Base-by-base conservation (phyloP, 768 basidiomycete species). In the Suillus luteus region DNA sequence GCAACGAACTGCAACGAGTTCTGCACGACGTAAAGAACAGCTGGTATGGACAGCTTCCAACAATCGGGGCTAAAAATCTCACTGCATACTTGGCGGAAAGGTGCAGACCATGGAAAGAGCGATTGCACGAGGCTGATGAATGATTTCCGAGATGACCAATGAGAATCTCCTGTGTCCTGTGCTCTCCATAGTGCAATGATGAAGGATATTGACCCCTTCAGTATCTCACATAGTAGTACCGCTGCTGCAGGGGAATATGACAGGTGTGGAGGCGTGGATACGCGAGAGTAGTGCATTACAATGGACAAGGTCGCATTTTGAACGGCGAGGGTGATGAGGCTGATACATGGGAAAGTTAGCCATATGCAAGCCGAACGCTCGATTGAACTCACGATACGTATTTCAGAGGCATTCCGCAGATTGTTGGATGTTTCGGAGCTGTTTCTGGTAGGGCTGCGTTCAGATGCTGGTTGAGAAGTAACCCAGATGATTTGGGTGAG, bases 221-320 rank as follows among this genome's bases (percentile, higher is more conserved):
- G 81, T 40, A 99, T 79, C 78, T 99, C 97, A 77, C 95, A 96
- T 68, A 98, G 79, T 38, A 99, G 85, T 33, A 99, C 95, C 27
- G 97, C 97, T 1, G 93, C 85, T 1, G 96, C 95, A 1, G 97
- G 94, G 1, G 93, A 97, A 77, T 99, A 99, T 1, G 92, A 81
- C 38, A 90, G 82, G 48, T 89, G 80, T 2, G 90, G 80, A 9
- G 93, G 86, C 0, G 86, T 91, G 2, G 92, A 91, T 63, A 95
- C 90, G 64, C 97, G 87, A n/a, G 97, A 98, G 77, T 98, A 93
- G 81, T 98, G 95, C 93, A 99, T 96, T 67, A 99, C 93, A 72
- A 99, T 95, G 60, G 95, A 95, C 57, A 99, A 81, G 11, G 93
- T 88, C 37, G 94, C 94, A 78, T 99, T 99, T 80, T 99, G 96